phyloP scores from a whole-genome alignment of 345 rosid species.

The Citrus sp. region DNA sequence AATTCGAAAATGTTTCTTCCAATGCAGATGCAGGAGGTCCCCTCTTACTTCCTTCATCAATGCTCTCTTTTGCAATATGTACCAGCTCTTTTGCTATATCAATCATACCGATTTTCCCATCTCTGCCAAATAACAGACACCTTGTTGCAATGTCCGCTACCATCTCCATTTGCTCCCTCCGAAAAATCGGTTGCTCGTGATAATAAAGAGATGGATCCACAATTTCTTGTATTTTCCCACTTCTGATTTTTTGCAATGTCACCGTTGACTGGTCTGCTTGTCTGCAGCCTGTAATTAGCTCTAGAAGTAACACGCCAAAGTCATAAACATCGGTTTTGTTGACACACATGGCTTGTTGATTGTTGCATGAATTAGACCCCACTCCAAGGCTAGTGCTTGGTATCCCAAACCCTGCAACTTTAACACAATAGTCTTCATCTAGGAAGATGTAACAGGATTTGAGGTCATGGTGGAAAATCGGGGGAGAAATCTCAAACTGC shows the following conservation, averaged over 20 bases:
- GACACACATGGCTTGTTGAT: background rate
- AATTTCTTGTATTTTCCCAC: slow-evolving; percentile 66
- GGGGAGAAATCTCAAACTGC: slow-evolving; percentile 63
- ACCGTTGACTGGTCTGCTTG: slow-evolving; percentile 35
- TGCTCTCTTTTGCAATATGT: slow-evolving; percentile 46
- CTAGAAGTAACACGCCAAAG: slow-evolving; percentile 63
- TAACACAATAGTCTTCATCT: slow-evolving; percentile 53
- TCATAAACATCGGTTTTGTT: slow-evolving; percentile 47
- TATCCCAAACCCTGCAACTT: slow-evolving; percentile 63
- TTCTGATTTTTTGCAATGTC: slow-evolving; percentile 49
- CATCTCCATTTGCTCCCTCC: slow-evolving; percentile 59
- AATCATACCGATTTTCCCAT: slow-evolving; percentile 69
- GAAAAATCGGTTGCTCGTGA: slow-evolving; percentile 50
- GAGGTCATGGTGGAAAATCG: slow-evolving; percentile 59
- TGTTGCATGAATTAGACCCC: slow-evolving; percentile 23
- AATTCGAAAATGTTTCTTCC: slow-evolving; percentile 87
- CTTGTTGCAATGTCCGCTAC: slow-evolving; percentile 75
- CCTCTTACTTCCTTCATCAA: slow-evolving; percentile 42
- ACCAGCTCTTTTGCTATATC: slow-evolving; percentile 73
- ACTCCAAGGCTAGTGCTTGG: slow-evolving; percentile 16
- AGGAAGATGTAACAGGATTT: slow-evolving; percentile 51
- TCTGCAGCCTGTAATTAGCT: slow-evolving; percentile 64
- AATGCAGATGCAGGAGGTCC: slow-evolving; percentile 34
- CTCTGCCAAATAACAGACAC: slow-evolving; percentile 71
- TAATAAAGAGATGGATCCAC: slow-evolving; percentile 66